phyloP scores from a whole-genome alignment of 495 filamentous ascomycete species.

The Lepraria neglecta region DNA sequence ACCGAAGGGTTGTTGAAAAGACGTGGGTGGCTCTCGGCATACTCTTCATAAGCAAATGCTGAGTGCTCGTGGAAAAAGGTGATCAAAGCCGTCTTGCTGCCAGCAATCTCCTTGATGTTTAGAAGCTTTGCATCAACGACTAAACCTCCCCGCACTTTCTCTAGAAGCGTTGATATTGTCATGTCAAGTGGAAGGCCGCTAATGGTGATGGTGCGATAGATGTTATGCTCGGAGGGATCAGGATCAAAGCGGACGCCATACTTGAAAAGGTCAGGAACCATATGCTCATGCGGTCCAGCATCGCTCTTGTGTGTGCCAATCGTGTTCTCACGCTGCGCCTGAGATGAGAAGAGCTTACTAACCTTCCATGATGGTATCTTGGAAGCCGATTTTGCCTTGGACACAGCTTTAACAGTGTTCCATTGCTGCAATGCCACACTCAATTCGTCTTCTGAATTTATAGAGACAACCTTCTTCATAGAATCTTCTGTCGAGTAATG shows the following conservation, averaged over 20 bases:
- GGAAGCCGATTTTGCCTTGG: too few species aligned
- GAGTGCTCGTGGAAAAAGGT: conserved; percentile 20
- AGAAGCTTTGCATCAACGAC: conserved; percentile 17
- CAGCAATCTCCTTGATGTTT: conserved; percentile 13
- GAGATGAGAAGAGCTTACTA: too few species aligned
- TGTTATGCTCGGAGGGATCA: background rate
- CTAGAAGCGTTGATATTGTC: conserved; percentile 5
- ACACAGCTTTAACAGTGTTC: too few species aligned
- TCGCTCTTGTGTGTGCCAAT: too few species aligned
- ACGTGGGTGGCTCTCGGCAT: conserved; percentile 5
- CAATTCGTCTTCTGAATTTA: background rate
- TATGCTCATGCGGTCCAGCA: background rate
- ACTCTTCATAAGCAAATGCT: conserved; percentile 11
- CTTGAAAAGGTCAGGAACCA: conserved; percentile 13
- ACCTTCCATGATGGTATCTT: too few species aligned
- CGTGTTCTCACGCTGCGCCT: too few species aligned
- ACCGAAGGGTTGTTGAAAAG: background rate
- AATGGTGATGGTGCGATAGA: conserved; percentile 23
- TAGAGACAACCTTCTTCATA: background rate
- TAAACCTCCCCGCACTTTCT: conserved; percentile 18
- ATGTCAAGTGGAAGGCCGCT: conserved; percentile 4
- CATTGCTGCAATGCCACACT: too few species aligned
- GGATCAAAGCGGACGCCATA: conserved; percentile 22
- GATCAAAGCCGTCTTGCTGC: conserved; percentile 15
- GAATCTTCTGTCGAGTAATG: too few species aligned